A percentile compares a stretch with the other conserved stretches of the same genome.
Conservation (phyloP, 805 yeast genomes). For the Pichia rugopelliculosa region DNA sequence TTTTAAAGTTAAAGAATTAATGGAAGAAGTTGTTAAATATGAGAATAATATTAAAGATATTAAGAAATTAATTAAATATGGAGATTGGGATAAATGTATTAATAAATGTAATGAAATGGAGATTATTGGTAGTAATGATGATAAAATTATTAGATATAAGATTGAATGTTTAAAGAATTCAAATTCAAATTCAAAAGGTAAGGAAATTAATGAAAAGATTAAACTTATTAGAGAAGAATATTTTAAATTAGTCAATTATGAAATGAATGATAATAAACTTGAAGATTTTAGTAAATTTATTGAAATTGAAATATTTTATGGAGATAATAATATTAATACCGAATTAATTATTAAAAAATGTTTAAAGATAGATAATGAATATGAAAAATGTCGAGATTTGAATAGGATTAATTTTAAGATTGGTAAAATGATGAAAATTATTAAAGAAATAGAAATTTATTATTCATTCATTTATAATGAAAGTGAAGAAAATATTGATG, state of each 20-base stretch:
- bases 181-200: no score
- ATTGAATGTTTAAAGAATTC: slow-evolving; percentile 20
- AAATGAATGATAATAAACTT: slow-evolving; percentile 14
- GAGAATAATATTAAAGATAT: background rate
- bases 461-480: slow-evolving; percentile 32
- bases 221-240: slow-evolving; percentile 20
- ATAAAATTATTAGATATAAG: slow-evolving; percentile 30
- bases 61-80: background rate
- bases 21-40: background rate
- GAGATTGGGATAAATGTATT: slow-evolving; percentile 23
- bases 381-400: slow-evolving; percentile 45
- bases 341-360: slow-evolving; percentile 39
- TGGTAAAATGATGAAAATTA: slow-evolving; percentile 30
- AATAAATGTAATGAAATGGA: slow-evolving; percentile 29
- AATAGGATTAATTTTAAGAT: slow-evolving; percentile 49
- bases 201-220: slow-evolving; percentile 17
- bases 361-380: slow-evolving; percentile 71
- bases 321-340: slow-evolving; percentile 18
- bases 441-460: slow-evolving; percentile 39
- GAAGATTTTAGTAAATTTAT: slow-evolving; percentile 21
- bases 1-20: background rate
- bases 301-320: slow-evolving; percentile 21
- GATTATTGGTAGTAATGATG: slow-evolving; percentile 37
- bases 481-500: slow-evolving; percentile 27
- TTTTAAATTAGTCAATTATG: slow-evolving; percentile 16